A percentile compares a stretch with the other conserved stretches of the same genome.
Conservation (phyloP, 1,139 yeast genomes). For the Ogataea hybrid region DNA sequence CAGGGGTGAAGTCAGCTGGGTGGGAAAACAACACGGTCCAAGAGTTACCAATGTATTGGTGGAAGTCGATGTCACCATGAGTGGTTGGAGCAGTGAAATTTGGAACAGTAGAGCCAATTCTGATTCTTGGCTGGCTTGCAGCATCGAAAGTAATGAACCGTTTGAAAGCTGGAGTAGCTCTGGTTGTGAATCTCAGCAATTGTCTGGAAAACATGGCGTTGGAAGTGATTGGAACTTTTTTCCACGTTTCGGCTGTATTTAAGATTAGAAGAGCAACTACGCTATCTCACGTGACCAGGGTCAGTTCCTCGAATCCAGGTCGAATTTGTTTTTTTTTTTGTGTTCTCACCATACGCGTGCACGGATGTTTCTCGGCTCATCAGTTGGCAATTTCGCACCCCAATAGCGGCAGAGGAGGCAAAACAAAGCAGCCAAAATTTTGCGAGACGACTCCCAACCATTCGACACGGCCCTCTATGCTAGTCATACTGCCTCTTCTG, state of each 20-base stretch:
- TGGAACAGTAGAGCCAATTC: constrained; percentile 72
- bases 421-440: too few species aligned
- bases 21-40: constrained; percentile 90
- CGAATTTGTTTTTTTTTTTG: neutral
- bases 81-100: constrained; percentile 79
- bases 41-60: constrained; percentile 73
- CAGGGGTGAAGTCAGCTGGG: constrained; percentile 95
- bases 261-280: neutral
- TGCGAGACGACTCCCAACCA: too few species aligned
- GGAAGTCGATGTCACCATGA: constrained; percentile 70
- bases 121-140: constrained; percentile 65
- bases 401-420: too few species aligned
- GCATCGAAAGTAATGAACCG: constrained; percentile 51
- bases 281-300: constrained; percentile 9
- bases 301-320: neutral
- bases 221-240: neutral
- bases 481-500: too few species aligned
- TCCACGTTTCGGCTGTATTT: neutral
- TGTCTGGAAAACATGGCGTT: constrained; percentile 30
- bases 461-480: too few species aligned
- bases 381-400: neutral
- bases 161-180: constrained; percentile 14
- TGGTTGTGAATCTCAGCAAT: constrained; percentile 25
- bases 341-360: neutral
- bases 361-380: neutral